Evolutionary conservation across 2,329 filamentous ascomycete species (phyloP), one percentile per base, ranked within the genome.

Genomic region (Ophiocordyceps sinensis): DNA sequence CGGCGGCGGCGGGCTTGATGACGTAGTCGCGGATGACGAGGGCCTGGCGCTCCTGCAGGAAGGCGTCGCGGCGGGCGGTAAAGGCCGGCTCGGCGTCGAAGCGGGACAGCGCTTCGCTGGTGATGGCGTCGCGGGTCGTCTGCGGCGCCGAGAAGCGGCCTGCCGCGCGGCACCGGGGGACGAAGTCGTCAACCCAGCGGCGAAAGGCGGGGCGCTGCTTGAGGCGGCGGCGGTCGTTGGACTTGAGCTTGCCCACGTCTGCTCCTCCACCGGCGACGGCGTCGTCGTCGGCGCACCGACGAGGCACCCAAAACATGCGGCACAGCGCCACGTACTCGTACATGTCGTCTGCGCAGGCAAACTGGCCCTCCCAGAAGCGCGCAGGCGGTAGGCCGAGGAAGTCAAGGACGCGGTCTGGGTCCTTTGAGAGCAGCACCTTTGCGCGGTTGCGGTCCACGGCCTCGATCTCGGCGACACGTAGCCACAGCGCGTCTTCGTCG

Each of bases 401-500:
- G 0, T 57, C 39, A 13, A 88, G 64, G 0, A 79, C 67, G 14
- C 66, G 51, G 1, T 47, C 47, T 0, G 82, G 76, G 11, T 81
- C 66, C 1, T 57, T 57, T 0, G 77, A 78, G 1, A 89, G 65
- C 13, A 75, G 65, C 1, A 89, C 51, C 43, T 71, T 71, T 38
- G 75, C 63, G 43, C 66, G 66, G 44, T 73, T 75, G 44, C 64
- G 67, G 53, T 85, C 65, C 3, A 63, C 47, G 0, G 54, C 45
- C 50, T 88, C 83, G 29, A 87, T 76, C 53, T 85, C 79, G 4
- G 71, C 67, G 14, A 88, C 69, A 0, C 82, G 73, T 0, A 89
- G 50, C 53, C 71, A 75, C 1, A 91, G 58, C 2, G 75, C 81
- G 12, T 54, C 57, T 39, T 84, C 73, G 47, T 77, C 79, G 21